Base-by-base conservation (phyloP, 2,329 filamentous ascomycete genomes). In the Paramyrothecium sp. region DNA sequence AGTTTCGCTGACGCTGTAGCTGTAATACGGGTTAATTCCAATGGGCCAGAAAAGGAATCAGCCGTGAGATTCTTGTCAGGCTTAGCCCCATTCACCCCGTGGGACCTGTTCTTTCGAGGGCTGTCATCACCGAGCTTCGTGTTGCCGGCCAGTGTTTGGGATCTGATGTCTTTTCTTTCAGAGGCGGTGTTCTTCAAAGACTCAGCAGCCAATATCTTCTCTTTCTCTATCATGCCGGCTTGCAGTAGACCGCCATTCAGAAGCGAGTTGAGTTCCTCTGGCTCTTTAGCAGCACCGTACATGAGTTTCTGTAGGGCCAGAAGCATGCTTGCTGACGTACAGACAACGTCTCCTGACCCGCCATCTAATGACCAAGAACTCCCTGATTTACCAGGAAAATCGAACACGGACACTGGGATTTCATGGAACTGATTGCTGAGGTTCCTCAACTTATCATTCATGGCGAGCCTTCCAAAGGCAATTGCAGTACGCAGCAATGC, bases 1-100 rank as follows among this genome's bases (percentile, higher is more conserved):
- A 97, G 79, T 71, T 98, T 98, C 0, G 90, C 87, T 0, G 93
- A 97, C 0, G 87, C 85, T 0, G 93, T 97, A 3, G 91, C 92
- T n/a, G 90, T 75, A 20, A 96, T 79, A 55, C 75, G 82, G 0
- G 89, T 85, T 34, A 78, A 71, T 11, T 80, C 76, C 17, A 95
- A 77, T 1, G 85, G 78, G 0, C 79, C 73, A 1, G 70, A 62
- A 49, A 69, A 63, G 55, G 64, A 56, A 48, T 68, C 55, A 41
- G 65, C n/a, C 54, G 65, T 49, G 41, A 65, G 17, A 48, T 59
- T 61, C 17, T 65, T 65, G 3, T 56, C 55, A 3, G 60, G 55
- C 2, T 69, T 61, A 21, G 60, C 56, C 12, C 60, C 62, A 11
- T 68, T 68, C 1, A 70, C 54, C 0, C 69, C 66, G 16, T 66